Base-by-base conservation (phyloP, 805 yeast species). In the Candida golubevii region DNA sequence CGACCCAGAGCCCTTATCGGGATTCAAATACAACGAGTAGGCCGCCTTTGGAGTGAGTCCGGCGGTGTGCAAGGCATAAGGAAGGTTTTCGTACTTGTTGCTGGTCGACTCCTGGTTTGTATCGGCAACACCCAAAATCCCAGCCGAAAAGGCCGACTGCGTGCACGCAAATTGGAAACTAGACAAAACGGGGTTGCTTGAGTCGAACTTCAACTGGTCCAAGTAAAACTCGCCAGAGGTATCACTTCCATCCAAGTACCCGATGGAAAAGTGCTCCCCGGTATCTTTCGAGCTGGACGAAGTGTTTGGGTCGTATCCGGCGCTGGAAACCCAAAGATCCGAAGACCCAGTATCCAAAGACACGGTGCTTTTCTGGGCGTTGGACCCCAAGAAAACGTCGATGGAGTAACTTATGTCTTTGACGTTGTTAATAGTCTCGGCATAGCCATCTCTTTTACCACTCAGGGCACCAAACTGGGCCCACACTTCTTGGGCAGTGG, bases 11-110 rank as follows among this genome's bases (percentile, higher is more conserved):
- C 36, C 43, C n/a, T 63, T 53, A n/a, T 26, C 14, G 3, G 66
- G 62, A 51, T 79, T 75, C 59, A 86, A 68, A 54, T 67, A 84
- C 44, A 86, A 65, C 0, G 90, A 83, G 59, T 82, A 86, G 0
- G 77, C 77, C 35, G 71, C 70, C 38, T 74, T 72, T 35, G 72
- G 53, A 43, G 80, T 83, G 35, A 77, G 52, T 0, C 89, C 90
- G 42, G 77, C 76, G 28, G 67, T 57, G 38, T 73, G 79, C 68
- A 88, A 62, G 46, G 74, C 74, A 45, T 70, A 51, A 0, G 96
- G 96, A 46, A 87, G 66, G 61, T 88, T 87, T 41, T 50, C 30
- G 37, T 50, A 48, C 9, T 11, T 11, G 15, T 33, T 28, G 9
- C 29, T 8, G 6, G 44, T 11, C 12, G 48, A 35, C 28, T 40